A percentile compares a stretch with the other conserved stretches of the same genome.
These are phyloP conservation scores for Lumnitzera littorea DNA, from an alignment of 345 rosid species.

Conservation along the genomic window DNA sequence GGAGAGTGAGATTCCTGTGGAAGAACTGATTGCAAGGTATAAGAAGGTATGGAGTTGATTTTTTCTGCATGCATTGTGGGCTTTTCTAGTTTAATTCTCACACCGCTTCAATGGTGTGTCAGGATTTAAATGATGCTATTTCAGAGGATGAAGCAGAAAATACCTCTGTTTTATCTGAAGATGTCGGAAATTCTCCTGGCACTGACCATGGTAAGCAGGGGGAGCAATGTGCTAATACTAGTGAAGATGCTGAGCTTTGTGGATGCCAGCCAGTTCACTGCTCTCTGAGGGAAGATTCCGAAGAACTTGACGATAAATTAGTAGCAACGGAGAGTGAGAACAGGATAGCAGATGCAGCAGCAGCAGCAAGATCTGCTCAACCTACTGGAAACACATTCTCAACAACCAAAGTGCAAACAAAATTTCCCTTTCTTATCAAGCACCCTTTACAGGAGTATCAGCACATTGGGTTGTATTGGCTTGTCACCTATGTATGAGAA, in stretches of 20 bases:
- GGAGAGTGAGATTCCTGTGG: slow-evolving; percentile 88
- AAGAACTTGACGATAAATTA: slow-evolving; percentile 22
- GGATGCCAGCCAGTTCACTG: slow-evolving; percentile 21
- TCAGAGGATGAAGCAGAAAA: slow-evolving; percentile 70
- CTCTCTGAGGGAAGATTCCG: slow-evolving; percentile 30
- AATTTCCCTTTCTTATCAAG: slow-evolving; percentile 95
- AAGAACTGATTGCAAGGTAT: slow-evolving; percentile 90
- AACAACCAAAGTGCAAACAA: slow-evolving; percentile 93
- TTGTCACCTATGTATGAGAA: slow-evolving; percentile 99
- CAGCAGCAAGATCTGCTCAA: slow-evolving; percentile 98
- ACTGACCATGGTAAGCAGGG: slow-evolving; percentile 23
- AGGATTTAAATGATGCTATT: slow-evolving; percentile 54
- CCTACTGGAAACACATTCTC: slow-evolving; percentile 97
- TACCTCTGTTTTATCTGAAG: slow-evolving; percentile 58
- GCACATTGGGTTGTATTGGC: slow-evolving; percentile 99
- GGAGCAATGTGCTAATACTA: slow-evolving; percentile 31
- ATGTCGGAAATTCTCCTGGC: slow-evolving; percentile 28
- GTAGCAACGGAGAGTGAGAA: slow-evolving; percentile 44
- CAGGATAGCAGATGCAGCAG: slow-evolving; percentile 96
- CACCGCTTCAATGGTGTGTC: slow-evolving; percentile 18
- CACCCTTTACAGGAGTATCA: slow-evolving; percentile 97
- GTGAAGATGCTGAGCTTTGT: slow-evolving; percentile 30
- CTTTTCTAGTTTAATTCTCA: slow-evolving; percentile 13
- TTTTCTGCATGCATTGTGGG: slow-evolving; percentile 12
- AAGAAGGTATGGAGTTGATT: slow-evolving; percentile 65